Base-by-base conservation (phyloP, 164 flowering plant genomes). In the Houttuynia cordata region DNA sequence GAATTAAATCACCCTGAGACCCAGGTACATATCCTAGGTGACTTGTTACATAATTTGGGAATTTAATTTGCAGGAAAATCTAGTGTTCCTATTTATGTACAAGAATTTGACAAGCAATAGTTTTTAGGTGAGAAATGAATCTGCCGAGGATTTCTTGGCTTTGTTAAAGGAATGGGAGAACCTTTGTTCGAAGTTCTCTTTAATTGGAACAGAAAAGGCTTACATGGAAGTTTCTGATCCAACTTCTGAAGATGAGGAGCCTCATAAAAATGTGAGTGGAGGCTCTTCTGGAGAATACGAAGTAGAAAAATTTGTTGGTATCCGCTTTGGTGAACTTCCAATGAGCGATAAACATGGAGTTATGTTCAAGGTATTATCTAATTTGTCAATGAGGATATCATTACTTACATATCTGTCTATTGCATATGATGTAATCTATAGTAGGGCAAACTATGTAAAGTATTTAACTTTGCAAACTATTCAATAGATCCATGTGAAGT, bases 1-100 rank as follows among this genome's bases (percentile, higher is more conserved):
- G 70, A 68, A 19, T 47, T 67, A 7, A 93, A 90, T 53, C 99
- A 93, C 67, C 92, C 91, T 0, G 92, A 93, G 69, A 79, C 96
- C 42, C 72, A 30, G 37, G 37, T 30, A 30, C 37, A 30, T 30
- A 2, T 6, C 37, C 6, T 30, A 30, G 37, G 2, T 30, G n/a
- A n/a, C n/a, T 30, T 30, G 2, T 30, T 30, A 2, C 37, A 30
- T 30, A n/a, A n/a, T n/a, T n/a, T n/a, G 37, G 2, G 6, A 6
- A 30, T 30, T 30, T 6, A 2, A 30, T 30, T 30, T 30, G 37
- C 37, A 30, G 6, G 6, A 30, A 30, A 30, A 30, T 30, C 37
- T 30, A 6, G 4, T 30, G 6, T 30, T 30, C 4, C 37, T 2
- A 30, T 6, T 30, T 30, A 30, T n/a, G n/a, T n/a, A n/a, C n/a